A percentile compares a stretch with the other conserved stretches of the same genome.
Conservation (phyloP, 441 rosid genomes). For the Populus hybrid region DNA sequence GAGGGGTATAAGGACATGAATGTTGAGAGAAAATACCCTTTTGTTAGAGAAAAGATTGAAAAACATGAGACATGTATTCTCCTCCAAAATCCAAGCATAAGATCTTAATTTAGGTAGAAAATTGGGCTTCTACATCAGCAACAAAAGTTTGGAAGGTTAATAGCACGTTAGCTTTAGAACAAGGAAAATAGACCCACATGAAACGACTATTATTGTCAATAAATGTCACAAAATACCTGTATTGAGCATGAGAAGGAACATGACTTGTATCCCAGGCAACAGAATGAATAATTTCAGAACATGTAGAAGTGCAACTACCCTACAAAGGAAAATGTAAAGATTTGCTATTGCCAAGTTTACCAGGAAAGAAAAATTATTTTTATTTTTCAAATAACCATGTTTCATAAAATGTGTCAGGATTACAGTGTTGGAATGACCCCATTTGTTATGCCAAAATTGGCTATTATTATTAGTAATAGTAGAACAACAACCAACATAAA, state of each 20-base stretch:
- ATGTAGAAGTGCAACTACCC: neutral
- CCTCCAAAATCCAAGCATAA: neutral
- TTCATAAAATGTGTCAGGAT: neutral
- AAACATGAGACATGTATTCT: slow-evolving; percentile 4
- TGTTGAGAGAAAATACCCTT: neutral
- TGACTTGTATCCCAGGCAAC: neutral
- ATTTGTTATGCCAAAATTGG: neutral
- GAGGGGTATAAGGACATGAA: too few relatives aligned
- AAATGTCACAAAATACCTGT: slow-evolving; percentile 3
- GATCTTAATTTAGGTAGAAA: neutral
- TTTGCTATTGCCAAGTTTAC: too few relatives aligned
- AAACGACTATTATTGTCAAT: neutral
- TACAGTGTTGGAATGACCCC: neutral
- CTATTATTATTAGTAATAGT: neutral
- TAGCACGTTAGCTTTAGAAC: neutral
- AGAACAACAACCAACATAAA: neutral
- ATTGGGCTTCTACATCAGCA: neutral
- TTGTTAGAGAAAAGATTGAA: neutral
- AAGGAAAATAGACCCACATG: neutral
- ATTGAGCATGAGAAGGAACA: slow-evolving; percentile 11
- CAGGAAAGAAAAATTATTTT: neutral
- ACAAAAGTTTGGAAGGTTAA: neutral
- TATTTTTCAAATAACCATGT: neutral
- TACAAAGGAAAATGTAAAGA: neutral
- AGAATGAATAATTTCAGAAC: slow-evolving; percentile 3